phyloP scores from a whole-genome alignment of 495 filamentous ascomycete genomes.

The Tirmania nivea region DNA sequence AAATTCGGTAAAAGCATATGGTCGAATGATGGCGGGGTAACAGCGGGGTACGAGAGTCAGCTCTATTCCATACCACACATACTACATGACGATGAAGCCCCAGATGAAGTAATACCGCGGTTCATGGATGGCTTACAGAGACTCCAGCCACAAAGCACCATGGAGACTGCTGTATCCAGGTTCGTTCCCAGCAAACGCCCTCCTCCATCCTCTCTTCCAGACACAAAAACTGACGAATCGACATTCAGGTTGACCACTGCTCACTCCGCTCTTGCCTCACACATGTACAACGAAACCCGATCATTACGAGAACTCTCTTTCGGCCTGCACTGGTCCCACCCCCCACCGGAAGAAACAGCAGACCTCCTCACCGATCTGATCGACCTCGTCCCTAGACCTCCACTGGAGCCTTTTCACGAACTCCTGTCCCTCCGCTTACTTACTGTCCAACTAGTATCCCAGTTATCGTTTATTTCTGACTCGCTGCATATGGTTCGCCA shows the following conservation, averaged over 20 bases:
- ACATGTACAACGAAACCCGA: slow-evolving; percentile 66
- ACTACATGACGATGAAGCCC: slow-evolving; percentile 37
- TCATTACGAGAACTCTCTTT: slow-evolving; percentile 60
- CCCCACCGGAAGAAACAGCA: slow-evolving; percentile 30
- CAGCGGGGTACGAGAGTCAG: slow-evolving; percentile 17
- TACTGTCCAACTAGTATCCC: slow-evolving; percentile 55
- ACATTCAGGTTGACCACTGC: slow-evolving; percentile 56
- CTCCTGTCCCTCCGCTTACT: slow-evolving; percentile 38
- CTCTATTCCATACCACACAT: background rate
- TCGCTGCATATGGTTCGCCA: slow-evolving; percentile 88
- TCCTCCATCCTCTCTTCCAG: background rate
- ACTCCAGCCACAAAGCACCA: slow-evolving; percentile 55
- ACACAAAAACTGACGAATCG: slow-evolving; percentile 10
- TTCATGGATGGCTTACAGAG: slow-evolving; percentile 54
- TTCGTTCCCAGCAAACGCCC: no score
- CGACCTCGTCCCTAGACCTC: slow-evolving; percentile 26
- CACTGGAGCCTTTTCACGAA: slow-evolving; percentile 15
- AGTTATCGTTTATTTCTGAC: slow-evolving; percentile 71
- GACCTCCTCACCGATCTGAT: slow-evolving; percentile 35
- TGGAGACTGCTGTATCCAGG: slow-evolving; percentile 65
- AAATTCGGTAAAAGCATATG: slow-evolving; percentile 5
- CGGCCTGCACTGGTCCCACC: slow-evolving; percentile 28
- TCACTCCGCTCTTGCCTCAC: slow-evolving; percentile 62
- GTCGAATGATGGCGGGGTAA: slow-evolving; percentile 20
- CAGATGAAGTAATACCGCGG: slow-evolving; percentile 46